A percentile compares a stretch with the other conserved stretches of the same genome.
phyloP scores from a whole-genome alignment of 306 rosid genomes.

The Geum urbanum region DNA sequence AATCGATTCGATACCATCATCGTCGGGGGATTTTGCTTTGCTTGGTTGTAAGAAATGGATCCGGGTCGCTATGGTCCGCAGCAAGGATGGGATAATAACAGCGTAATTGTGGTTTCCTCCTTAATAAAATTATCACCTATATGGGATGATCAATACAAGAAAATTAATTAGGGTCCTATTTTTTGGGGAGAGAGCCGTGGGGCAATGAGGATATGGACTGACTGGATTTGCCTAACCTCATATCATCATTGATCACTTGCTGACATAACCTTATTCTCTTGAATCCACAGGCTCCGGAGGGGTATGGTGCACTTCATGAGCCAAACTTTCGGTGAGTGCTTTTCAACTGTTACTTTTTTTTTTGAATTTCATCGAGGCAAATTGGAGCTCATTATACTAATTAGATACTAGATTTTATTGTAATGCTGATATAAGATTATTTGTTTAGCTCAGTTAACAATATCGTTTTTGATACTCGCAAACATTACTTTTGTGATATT shows the following conservation, averaged over 20 bases:
- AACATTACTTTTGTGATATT: slow-evolving; percentile 16
- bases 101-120: slow-evolving; percentile 99
- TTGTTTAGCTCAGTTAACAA: not conserved
- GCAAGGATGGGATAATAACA: slow-evolving; percentile 99
- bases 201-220: slow-evolving; percentile 98
- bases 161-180: slow-evolving; percentile 68
- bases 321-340: slow-evolving; percentile 91
- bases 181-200: slow-evolving; percentile 76
- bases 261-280: slow-evolving; percentile 99
- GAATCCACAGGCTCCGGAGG: slow-evolving; percentile 99
- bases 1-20: slow-evolving; percentile 35
- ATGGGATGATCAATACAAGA: slow-evolving; percentile 85
- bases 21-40: slow-evolving; percentile 37
- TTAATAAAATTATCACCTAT: slow-evolving; percentile 78
- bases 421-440: not conserved
- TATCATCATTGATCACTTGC: slow-evolving; percentile 83
- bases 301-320: slow-evolving; percentile 81
- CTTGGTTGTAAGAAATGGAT: slow-evolving; percentile 80
- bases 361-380: slow-evolving; percentile 31
- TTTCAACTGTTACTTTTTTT: slow-evolving; percentile 25
- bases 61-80: slow-evolving; percentile 92
- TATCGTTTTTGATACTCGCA: not conserved
- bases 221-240: slow-evolving; percentile 98
- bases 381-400: slow-evolving; percentile 17
- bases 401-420: not conserved